Base-by-base conservation (phyloP, 768 basidiomycete genomes). In the Leccinum uliginosum region DNA sequence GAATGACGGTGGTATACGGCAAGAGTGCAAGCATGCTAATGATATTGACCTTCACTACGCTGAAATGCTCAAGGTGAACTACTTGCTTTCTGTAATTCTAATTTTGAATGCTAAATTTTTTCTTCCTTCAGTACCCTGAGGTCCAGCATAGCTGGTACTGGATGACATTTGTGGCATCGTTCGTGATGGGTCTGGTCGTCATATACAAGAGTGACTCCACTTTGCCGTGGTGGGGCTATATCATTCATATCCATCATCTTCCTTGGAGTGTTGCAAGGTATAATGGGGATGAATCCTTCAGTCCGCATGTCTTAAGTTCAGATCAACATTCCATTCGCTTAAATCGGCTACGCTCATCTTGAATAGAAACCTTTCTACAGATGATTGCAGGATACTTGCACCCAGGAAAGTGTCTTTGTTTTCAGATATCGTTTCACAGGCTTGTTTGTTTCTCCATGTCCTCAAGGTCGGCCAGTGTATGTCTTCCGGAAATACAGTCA, bases 211-310 rank as follows among this genome's bases (percentile, higher is more conserved):
- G 76, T 17, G 57, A 77, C 53, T 80, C 82, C 9, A 80, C 76
- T 4, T 65, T 85, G 29, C 83, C 84, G 8, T 84, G 84, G 84
- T 83, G 81, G 80, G 80, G 76, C 3, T 68, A 82, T 51, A 70
- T 82, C 55, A 76, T 84, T 74, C 76, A 58, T 82, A 35, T 81
- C 78, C 59, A 65, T 83, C 50, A 75, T 82, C 7, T 80, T 85
- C 68, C 74, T 83, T 51, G 75, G 80, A 17, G 79, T 82, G 0
- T 72, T 85, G 1, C 78, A 75, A 48, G 81, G 80, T 10, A 80
- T 82, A 59, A 78, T 80, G 34, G 80, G 72, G 21, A 27, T 53
- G n/a, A 0, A 0, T 9, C 2, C 62, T 11, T 56, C 62, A 4
- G 64, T 55, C 43, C 64, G 69, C 65, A 26, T 57, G 71, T 62